Percentiles rank a stretch among this genome's conserved stretches.
phyloP scores from a whole-genome alignment of 306 rosid genomes.

The Prunus davidiana region DNA sequence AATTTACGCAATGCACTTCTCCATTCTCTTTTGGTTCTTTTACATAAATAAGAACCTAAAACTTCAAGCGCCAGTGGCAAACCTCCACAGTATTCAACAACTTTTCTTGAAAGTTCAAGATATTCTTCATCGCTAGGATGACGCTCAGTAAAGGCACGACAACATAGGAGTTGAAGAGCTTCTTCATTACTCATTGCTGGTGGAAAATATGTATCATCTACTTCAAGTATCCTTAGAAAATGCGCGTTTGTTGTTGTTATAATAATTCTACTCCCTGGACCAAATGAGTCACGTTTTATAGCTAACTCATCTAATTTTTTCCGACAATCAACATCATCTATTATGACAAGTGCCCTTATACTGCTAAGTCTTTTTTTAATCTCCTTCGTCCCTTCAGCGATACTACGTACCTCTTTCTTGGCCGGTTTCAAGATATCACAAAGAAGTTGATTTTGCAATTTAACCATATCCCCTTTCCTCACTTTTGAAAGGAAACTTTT shows the following conservation, averaged over 20 bases:
- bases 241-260: slow-evolving; percentile 19
- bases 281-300: slow-evolving; percentile 2
- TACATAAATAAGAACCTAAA: slow-evolving; percentile 28
- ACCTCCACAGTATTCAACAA: slow-evolving; percentile 26
- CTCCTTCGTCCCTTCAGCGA: not conserved
- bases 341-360: slow-evolving; percentile 10
- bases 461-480: not conserved
- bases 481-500: slow-evolving; percentile 12
- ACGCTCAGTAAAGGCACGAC: slow-evolving; percentile 25
- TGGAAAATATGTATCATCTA: not conserved
- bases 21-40: slow-evolving; percentile 22
- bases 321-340: not conserved
- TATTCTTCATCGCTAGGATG: not conserved
- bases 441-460: slow-evolving; percentile 19
- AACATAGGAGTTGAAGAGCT: slow-evolving; percentile 19
- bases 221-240: not conserved
- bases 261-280: slow-evolving; percentile 23
- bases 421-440: not conserved
- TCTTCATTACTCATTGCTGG: slow-evolving; percentile 15
- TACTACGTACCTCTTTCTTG: not conserved
- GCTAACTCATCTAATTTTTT: slow-evolving; percentile 2
- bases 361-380: not conserved
- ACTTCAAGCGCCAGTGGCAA: slow-evolving; percentile 41
- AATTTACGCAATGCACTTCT: slow-evolving; percentile 18
- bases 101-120: not conserved